Base-by-base conservation (phyloP, 768 basidiomycete species). In the Leccinum variicolor region DNA sequence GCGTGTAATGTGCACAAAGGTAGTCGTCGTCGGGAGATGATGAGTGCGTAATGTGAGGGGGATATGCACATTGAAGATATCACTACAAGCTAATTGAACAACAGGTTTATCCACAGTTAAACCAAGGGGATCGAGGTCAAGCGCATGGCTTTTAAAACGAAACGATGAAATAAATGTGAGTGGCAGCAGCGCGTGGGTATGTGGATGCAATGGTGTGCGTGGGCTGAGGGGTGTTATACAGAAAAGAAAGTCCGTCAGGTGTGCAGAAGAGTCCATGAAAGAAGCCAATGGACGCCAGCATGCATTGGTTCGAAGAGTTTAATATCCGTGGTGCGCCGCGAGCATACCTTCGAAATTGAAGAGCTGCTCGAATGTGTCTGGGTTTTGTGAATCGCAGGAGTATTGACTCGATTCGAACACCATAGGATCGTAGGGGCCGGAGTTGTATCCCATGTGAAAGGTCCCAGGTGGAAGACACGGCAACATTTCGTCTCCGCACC, bases 271-370 rank as follows among this genome's bases (percentile, higher is more conserved):
- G 68, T 69, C 69, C 68, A 63, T 59, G 60, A 14, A 60, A 43
- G 61, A 53, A 55, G 69, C 67, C 72, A 69, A 70, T 68, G 67
- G 59, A 72, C 65, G 72, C 71, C 71, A 67, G 71, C 71, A 73
- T 72, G 53, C 71, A 72, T 72, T 72, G 72, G 71, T 60, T 41
- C 34, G 50, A 60, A 52, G 52, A 53, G 45, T 61, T 67, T 73
- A 72, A 59, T 69, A 72, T 54, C 70, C 72, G 57, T 72, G 67
- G 55, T 65, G 66, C 34, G 60, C 60, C 14, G 62, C 60, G 46
- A 72, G 72, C 74, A 75, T 74, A 62, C 63, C 64, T 3, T 74
- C 74, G 55, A 74, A 71, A 34, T 73, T 61, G 66, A 76, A 77
- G 34, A 76, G 57, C 52, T 70, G 70, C 61, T 73, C 68, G 57